Conservation (phyloP, 2,329 filamentous ascomycete genomes). For the Microcyclosporella mali region DNA sequence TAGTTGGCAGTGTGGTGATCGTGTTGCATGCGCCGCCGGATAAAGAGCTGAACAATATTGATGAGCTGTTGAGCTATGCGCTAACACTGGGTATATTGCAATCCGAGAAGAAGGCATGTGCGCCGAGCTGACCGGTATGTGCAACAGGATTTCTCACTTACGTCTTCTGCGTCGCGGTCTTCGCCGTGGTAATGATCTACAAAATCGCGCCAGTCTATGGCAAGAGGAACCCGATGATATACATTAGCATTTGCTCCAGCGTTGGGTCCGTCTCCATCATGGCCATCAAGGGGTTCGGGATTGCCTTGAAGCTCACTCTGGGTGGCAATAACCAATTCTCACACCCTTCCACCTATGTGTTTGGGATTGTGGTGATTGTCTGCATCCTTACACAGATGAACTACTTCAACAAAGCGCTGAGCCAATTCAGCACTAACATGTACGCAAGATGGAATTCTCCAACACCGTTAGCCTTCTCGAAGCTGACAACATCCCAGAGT, state of each 20-base stretch:
- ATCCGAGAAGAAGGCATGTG: neutral
- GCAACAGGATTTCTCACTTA: conserved; percentile 79
- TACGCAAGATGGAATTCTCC: conserved; percentile 73
- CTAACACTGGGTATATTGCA: conserved; percentile 72
- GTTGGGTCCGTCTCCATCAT: conserved; percentile 97
- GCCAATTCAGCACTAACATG: conserved; percentile 96
- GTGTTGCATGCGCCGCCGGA: conserved; percentile 95
- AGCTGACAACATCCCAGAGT: conserved; percentile 54
- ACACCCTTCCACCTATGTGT: conserved; percentile 93
- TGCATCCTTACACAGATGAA: conserved; percentile 99
- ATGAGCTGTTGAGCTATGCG: conserved; percentile 85
- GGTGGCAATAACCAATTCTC: conserved; percentile 91
- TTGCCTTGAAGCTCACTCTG: conserved; percentile 91
- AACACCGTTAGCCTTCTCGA: conserved; percentile 33
- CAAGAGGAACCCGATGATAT: conserved; percentile 92
- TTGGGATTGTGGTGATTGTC: conserved; percentile 83
- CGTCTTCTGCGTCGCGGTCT: conserved; percentile 69
- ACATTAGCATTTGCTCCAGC: conserved; percentile 94
- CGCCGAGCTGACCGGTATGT: conserved; percentile 6
- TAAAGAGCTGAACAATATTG: conserved; percentile 81
- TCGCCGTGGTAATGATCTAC: conserved; percentile 94
- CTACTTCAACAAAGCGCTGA: conserved; percentile 98
- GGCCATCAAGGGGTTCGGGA: conserved; percentile 97
- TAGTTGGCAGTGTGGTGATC: conserved; percentile 94
- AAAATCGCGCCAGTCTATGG: conserved; percentile 81